phyloP scores from a whole-genome alignment of 179 eudicot species.

The Vitellaria paradoxa region DNA sequence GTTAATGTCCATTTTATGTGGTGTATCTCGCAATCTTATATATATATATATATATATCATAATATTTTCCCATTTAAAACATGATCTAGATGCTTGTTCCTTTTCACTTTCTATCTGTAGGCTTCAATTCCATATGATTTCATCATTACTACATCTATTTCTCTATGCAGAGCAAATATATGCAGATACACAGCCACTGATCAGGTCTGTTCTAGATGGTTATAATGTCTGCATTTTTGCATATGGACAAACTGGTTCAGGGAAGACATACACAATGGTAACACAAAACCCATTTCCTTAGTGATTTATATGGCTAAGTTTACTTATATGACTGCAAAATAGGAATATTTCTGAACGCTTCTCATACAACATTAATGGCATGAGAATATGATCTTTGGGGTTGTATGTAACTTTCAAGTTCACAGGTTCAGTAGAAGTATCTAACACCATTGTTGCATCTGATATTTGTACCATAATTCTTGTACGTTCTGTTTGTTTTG shows the following conservation, averaged over 20 bases:
- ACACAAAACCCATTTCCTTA: not conserved
- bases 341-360: not conserved
- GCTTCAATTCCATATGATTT: not conserved
- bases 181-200: slow-evolving; percentile 75
- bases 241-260: slow-evolving; percentile 97
- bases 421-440: not conserved
- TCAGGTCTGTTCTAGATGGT: slow-evolving; percentile 93
- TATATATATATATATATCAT: not conserved
- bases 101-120: not conserved
- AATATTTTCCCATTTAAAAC: not conserved
- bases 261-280: slow-evolving; percentile 98
- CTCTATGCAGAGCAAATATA: slow-evolving; percentile 79
- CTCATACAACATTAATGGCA: not conserved
- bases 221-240: slow-evolving; percentile 93
- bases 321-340: not conserved
- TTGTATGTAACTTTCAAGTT: not conserved
- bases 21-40: no score
- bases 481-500: not conserved
- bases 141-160: not conserved
- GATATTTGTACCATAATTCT: not conserved
- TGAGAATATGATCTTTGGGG: not conserved
- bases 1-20: not conserved
- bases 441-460: not conserved
- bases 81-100: not conserved
- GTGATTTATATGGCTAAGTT: not conserved